phyloP scores from a whole-genome alignment of 768 basidiomycete genomes.

The Trametes cinnabarina region DNA sequence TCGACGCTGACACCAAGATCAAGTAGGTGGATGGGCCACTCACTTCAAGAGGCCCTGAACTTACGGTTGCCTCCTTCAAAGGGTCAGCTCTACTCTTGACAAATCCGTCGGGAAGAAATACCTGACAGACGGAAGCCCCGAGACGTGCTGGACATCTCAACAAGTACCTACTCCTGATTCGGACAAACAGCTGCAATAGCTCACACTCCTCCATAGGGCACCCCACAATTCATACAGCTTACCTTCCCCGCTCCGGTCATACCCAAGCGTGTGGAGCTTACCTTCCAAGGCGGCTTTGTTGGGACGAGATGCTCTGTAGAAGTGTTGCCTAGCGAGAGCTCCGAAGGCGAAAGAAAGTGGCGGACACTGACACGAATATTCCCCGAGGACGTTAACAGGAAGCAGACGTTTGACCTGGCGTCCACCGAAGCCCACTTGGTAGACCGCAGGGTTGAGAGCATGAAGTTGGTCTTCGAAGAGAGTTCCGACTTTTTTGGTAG shows the following conservation, averaged over 20 bases:
- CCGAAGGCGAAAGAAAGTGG: slow-evolving; percentile 44
- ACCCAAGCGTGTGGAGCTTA: slow-evolving; percentile 56
- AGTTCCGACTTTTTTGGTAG: slow-evolving; percentile 87
- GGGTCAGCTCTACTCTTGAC: slow-evolving; percentile 79
- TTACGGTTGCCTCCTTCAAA: slow-evolving; percentile 29
- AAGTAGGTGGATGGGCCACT: slow-evolving; percentile 38
- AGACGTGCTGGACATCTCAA: slow-evolving; percentile 85
- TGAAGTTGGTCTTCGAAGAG: slow-evolving; percentile 73
- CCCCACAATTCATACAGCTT: slow-evolving; percentile 74
- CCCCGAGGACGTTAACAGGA: slow-evolving; percentile 77
- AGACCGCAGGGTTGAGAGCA: slow-evolving; percentile 38
- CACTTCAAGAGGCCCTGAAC: background rate
- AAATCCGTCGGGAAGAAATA: slow-evolving; percentile 70
- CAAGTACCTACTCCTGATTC: slow-evolving; percentile 45
- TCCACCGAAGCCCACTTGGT: slow-evolving; percentile 15
- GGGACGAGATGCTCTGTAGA: slow-evolving; percentile 62
- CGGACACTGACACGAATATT: slow-evolving; percentile 52
- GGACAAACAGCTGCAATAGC: background rate
- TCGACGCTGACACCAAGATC: slow-evolving; percentile 45
- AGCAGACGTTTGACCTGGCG: slow-evolving; percentile 61
- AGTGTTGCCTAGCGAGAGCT: slow-evolving; percentile 30
- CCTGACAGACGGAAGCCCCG: slow-evolving; percentile 66
- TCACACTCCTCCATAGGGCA: slow-evolving; percentile 48
- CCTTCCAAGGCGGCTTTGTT: slow-evolving; percentile 87
- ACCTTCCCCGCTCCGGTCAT: slow-evolving; percentile 52